A percentile compares a stretch with the other conserved stretches of the same genome.
phyloP scores from a whole-genome alignment of 768 basidiomycete species.

The Termitomyces titanicus region DNA sequence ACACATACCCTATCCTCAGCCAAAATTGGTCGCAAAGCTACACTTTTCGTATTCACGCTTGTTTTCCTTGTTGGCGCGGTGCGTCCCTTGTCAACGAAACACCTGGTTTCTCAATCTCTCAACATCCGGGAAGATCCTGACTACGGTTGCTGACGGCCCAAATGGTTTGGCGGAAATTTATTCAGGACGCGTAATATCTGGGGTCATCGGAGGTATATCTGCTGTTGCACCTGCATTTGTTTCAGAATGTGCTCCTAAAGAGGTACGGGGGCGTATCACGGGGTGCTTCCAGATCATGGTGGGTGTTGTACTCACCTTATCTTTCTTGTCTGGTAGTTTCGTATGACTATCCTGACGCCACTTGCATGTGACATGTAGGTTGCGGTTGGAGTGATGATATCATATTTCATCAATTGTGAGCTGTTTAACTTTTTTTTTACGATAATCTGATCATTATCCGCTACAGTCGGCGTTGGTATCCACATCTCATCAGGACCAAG shows the following conservation, averaged over 20 bases:
- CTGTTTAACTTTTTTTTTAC: conserved; percentile 6
- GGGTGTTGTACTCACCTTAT: neutral
- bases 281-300: no score
- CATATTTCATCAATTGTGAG: conserved; percentile 78
- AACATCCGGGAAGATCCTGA: conserved; percentile 50
- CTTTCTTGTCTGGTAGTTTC: neutral
- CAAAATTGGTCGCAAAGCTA: conserved; percentile 64
- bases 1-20: conserved; percentile 29
- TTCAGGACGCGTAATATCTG: no score
- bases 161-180: conserved; percentile 74
- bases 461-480: no score
- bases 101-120: neutral
- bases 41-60: no score
- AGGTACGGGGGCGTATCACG: no score
- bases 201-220: no score
- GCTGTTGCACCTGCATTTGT: no score
- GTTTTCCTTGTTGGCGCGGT: no score
- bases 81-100: conserved; percentile 12
- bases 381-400: conserved; percentile 81
- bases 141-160: conserved; percentile 58
- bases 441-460: no score
- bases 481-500: conserved; percentile 43
- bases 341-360: neutral
- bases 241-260: no score
- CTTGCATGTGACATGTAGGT: conserved; percentile 35